Percentiles rank a stretch among this genome's conserved stretches.
Evolutionary conservation across 2,329 filamentous ascomycete species (phyloP).

Genomic region (Exophiala sp.): DNA sequence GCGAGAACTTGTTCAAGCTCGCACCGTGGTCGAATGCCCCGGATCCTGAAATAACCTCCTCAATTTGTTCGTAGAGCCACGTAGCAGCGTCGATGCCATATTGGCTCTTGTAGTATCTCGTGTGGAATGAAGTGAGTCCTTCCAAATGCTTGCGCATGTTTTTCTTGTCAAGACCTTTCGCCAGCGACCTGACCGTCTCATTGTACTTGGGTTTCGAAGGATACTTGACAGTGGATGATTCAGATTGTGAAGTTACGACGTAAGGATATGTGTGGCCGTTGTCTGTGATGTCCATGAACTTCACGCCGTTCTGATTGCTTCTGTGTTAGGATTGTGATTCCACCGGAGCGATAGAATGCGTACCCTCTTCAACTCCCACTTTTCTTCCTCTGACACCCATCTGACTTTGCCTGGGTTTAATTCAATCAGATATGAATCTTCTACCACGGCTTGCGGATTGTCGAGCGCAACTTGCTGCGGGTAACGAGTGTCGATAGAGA

Average conservation of each 20-base stretch:
- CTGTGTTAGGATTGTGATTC: constrained; percentile 11
- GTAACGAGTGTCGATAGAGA: constrained; percentile 29
- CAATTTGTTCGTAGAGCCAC: constrained; percentile 75
- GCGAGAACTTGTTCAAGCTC: constrained; percentile 65
- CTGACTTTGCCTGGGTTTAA: constrained; percentile 71
- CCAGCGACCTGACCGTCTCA: constrained; percentile 60
- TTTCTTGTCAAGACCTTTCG: constrained; percentile 63
- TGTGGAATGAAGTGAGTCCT: constrained; percentile 57
- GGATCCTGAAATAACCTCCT: constrained; percentile 62
- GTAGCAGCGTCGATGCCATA: constrained; percentile 76
- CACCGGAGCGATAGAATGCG: constrained; percentile 27
- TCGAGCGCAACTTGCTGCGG: constrained; percentile 31
- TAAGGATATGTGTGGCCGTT: constrained; percentile 56
- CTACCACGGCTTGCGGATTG: neutral
- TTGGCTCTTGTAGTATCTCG: constrained; percentile 52
- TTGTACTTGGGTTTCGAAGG: constrained; percentile 62
- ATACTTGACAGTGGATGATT: constrained; percentile 50
- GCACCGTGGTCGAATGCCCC: constrained; percentile 63
- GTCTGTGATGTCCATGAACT: constrained; percentile 93
- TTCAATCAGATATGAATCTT: constrained; percentile 69
- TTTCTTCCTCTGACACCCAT: constrained; percentile 91
- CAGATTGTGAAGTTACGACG: constrained; percentile 32
- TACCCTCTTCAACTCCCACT: constrained; percentile 84
- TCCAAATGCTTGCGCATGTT: constrained; percentile 74
- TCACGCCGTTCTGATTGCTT: constrained; percentile 62